Evolutionary conservation across 2,329 filamentous ascomycete species (phyloP), one percentile per base, ranked within the genome.

Genomic region (Ceratocystis cubensis): DNA sequence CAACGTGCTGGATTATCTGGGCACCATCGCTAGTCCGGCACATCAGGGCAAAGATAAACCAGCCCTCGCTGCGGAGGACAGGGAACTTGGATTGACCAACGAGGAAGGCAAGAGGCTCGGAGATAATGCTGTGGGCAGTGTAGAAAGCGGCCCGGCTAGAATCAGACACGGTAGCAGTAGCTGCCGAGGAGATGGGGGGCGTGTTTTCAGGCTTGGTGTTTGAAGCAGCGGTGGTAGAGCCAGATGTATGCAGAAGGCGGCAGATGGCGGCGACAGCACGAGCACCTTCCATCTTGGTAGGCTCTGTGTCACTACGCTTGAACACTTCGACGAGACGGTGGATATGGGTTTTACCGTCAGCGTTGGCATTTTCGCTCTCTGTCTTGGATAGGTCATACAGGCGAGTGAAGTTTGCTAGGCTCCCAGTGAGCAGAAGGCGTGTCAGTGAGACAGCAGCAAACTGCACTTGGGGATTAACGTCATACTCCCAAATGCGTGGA

Each of bases 21-120:
- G 81, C 79, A 6, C 83, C 82, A 45, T 81, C 79, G 1, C 71
- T 66, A 1, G 79, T 78, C 33, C 82, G 78, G 50, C 79, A 79
- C 78, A 86, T 82, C 44, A 87, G 77, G 1, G 84, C 84, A 64
- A 85, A 78, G 5, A 84, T 79, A 69, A 87, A 86, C 79, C 84
- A 83, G 2, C 80, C 78, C 71, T 87, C 84, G 48, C 82, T 84
- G 20, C 82, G 78, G 1, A 87, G 75, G 1, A 80, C 76, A 0
- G 83, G 81, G 78, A 83, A 87, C 69, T 83, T 84, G 2, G 73
- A 75, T 71, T 87, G 84, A 1, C 76, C 79, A 28, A 84, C 75
- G 30, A 87, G 77, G 70, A 80, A 82, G 0, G 77, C 71, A 5
- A 87, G 75, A 0, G 78, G 75, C 6, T 74, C 71, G 15, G 73